Conservation (phyloP, 2,329 filamentous ascomycete species). For the Arthrobotrys sinensis region DNA sequence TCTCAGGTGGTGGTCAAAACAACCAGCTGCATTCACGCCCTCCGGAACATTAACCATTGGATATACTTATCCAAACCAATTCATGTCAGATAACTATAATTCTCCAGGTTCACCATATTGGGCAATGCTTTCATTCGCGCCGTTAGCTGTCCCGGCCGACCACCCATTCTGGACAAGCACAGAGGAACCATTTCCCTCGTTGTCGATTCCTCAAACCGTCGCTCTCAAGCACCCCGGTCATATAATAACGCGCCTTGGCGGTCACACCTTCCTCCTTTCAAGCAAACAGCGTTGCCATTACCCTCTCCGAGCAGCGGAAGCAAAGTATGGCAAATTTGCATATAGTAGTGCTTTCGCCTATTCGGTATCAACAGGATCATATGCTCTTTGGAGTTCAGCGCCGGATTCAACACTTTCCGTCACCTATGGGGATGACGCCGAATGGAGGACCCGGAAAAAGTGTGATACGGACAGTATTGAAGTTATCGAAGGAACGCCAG, state of each 20-base stretch:
- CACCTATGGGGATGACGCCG: slow-evolving; percentile 82
- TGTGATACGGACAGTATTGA: slow-evolving; percentile 76
- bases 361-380: slow-evolving; percentile 81
- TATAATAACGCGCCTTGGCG: slow-evolving; percentile 79
- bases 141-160: slow-evolving; percentile 77
- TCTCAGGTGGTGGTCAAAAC: slow-evolving; percentile 84
- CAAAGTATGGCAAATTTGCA: slow-evolving; percentile 84
- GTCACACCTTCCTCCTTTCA: slow-evolving; percentile 81
- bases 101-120: slow-evolving; percentile 81
- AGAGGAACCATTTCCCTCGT: slow-evolving; percentile 75
- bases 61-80: slow-evolving; percentile 85
- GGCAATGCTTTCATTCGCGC: slow-evolving; percentile 84
- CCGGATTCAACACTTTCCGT: slow-evolving; percentile 82
- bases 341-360: slow-evolving; percentile 84
- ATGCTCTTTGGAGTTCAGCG: slow-evolving; percentile 82
- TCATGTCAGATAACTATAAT: slow-evolving; percentile 87
- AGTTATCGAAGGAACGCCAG: slow-evolving; percentile 68
- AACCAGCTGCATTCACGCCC: slow-evolving; percentile 77
- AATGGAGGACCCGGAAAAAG: slow-evolving; percentile 82
- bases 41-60: slow-evolving; percentile 83
- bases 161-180: slow-evolving; percentile 82
- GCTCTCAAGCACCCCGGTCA: slow-evolving; percentile 79
- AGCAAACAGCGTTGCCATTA: slow-evolving; percentile 87
- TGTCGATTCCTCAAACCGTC: slow-evolving; percentile 74
- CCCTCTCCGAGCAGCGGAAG: slow-evolving; percentile 84